Conservation (phyloP, 2,329 filamentous ascomycete species). For the Trichoderma sp. region DNA sequence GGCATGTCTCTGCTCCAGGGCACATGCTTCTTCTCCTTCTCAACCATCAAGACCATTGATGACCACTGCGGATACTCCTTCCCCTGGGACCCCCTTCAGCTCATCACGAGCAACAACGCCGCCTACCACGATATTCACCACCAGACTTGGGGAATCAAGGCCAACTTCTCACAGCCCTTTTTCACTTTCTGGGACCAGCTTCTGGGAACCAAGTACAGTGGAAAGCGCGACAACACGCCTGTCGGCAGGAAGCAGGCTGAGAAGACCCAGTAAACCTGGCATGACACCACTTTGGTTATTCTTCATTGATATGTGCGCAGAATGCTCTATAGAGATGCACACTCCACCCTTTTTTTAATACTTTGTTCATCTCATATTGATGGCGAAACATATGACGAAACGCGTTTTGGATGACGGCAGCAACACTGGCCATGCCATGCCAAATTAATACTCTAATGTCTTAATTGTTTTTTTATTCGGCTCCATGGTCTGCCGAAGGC, state of each 20-base stretch:
- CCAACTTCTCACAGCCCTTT: slow-evolving; percentile 86
- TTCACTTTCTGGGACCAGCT: slow-evolving; percentile 94
- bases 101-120: slow-evolving; percentile 91
- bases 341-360: background rate
- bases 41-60: slow-evolving; percentile 94
- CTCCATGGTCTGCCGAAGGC: background rate
- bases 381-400: slow-evolving; percentile 14
- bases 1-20: slow-evolving; percentile 83
- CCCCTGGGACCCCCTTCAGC: slow-evolving; percentile 91
- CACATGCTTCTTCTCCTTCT: slow-evolving; percentile 85
- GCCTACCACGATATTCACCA: slow-evolving; percentile 98
- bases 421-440: background rate
- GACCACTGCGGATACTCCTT: slow-evolving; percentile 97
- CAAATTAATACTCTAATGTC: slow-evolving; percentile 15
- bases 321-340: background rate
- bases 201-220: slow-evolving; percentile 80
- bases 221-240: slow-evolving; percentile 51
- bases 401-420: slow-evolving; percentile 18
- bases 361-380: background rate
- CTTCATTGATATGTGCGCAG: background rate
- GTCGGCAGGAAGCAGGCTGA: slow-evolving; percentile 40
- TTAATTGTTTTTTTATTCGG: background rate
- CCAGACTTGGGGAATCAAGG: slow-evolving; percentile 99
- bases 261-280: slow-evolving; percentile 28
- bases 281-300: background rate